Evolutionary conservation across 768 basidiomycete species (phyloP).

Genomic region (Vararia minispora): DNA sequence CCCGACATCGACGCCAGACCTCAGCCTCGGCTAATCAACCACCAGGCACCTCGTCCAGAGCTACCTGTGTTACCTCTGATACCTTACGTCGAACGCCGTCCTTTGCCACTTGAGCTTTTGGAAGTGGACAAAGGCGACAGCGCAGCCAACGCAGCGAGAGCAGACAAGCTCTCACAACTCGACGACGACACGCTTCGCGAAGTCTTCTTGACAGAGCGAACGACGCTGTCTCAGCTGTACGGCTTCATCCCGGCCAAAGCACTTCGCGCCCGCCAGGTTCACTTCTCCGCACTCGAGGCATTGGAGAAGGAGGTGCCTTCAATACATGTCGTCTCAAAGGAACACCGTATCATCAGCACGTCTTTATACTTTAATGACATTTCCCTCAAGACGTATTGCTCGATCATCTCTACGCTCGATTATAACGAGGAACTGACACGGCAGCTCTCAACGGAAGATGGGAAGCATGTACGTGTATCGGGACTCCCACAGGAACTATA

Average conservation of each 20-base stretch:
- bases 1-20: too few relatives aligned
- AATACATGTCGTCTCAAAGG: conserved; percentile 35
- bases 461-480: conserved; percentile 36
- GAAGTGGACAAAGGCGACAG: conserved; percentile 38
- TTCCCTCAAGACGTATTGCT: conserved; percentile 53
- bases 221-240: conserved; percentile 60
- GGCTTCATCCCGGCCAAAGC: conserved; percentile 64
- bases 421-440: conserved; percentile 46
- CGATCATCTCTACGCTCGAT: conserved; percentile 44
- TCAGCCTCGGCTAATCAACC: too few relatives aligned
- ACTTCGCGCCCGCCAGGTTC: conserved; percentile 52
- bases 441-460: conserved; percentile 37
- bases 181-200: conserved; percentile 47
- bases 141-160: conserved; percentile 32
- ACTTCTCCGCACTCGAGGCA: conserved; percentile 39
- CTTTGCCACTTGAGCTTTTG: conserved; percentile 33
- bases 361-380: conserved; percentile 54
- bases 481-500: conserved; percentile 43
- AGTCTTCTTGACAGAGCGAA: conserved; percentile 56
- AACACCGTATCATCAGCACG: conserved; percentile 47
- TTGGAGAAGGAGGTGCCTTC: conserved; percentile 32
- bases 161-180: conserved; percentile 40
- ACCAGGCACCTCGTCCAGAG: too few relatives aligned
- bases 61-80: too few relatives aligned
- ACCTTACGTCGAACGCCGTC: conserved; percentile 17